These are phyloP conservation scores for Clavaria fumosa DNA, from an alignment of 768 basidiomycete genomes.

Conservation along the genomic window DNA sequence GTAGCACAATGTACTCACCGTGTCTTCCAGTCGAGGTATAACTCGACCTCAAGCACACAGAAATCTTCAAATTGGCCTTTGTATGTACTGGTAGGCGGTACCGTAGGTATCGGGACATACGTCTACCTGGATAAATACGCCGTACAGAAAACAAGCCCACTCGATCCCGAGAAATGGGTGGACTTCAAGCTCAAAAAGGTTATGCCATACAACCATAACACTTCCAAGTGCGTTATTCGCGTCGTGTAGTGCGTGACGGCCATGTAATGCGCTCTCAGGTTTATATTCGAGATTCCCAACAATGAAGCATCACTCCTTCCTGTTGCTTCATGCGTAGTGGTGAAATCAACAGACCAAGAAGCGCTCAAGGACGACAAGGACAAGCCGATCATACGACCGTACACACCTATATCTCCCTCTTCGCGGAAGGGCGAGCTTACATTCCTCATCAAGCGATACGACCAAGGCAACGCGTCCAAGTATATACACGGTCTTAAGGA, in stretches of 20 bases:
- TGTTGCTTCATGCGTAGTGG: slow-evolving; percentile 62
- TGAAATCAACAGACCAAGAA: slow-evolving; percentile 58
- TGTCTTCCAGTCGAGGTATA: too few species aligned
- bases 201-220: slow-evolving; percentile 89
- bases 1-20: too few species aligned
- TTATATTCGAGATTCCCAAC: slow-evolving; percentile 67
- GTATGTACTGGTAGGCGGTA: slow-evolving; percentile 33
- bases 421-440: slow-evolving; percentile 60
- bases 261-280: slow-evolving; percentile 26
- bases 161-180: slow-evolving; percentile 60
- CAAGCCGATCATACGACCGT: slow-evolving; percentile 79
- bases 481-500: slow-evolving; percentile 65
- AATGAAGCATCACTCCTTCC: slow-evolving; percentile 66
- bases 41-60: too few species aligned
- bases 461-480: slow-evolving; percentile 71
- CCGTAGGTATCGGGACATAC: slow-evolving; percentile 28
- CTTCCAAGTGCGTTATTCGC: slow-evolving; percentile 39
- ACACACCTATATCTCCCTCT: slow-evolving; percentile 80
- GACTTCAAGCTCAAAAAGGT: slow-evolving; percentile 74
- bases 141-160: slow-evolving; percentile 46
- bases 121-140: slow-evolving; percentile 34
- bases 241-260: background rate
- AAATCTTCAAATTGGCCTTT: slow-evolving; percentile 34
- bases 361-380: slow-evolving; percentile 60
- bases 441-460: slow-evolving; percentile 76